These are phyloP conservation scores for Pseudomicrostroma phylloplanum DNA, from an alignment of 1,284 basidiomycete species.

Conservation along the genomic window DNA sequence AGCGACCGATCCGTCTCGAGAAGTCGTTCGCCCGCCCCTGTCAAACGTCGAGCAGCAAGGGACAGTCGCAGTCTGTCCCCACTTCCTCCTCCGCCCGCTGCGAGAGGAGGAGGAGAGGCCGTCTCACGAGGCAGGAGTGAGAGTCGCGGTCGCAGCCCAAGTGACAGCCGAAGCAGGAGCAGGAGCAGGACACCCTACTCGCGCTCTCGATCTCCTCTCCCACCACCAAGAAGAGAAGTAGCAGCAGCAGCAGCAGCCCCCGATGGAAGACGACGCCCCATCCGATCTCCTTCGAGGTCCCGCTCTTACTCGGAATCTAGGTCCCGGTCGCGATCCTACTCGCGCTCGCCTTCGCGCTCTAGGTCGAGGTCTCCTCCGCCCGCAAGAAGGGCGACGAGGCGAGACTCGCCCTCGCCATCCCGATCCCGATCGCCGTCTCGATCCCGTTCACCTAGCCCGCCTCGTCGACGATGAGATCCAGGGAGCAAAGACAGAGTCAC, in stretches of 20 bases:
- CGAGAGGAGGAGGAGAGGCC: no score
- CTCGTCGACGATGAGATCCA: no score
- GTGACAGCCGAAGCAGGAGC: conserved; percentile 9
- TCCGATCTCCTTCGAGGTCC: background rate
- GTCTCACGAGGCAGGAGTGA: no score
- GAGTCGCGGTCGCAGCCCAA: conserved; percentile 12
- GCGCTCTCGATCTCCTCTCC: conserved; percentile 3
- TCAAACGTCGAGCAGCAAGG: conserved; percentile 17
- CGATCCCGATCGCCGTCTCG: no score
- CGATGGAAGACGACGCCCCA: background rate
- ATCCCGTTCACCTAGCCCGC: no score
- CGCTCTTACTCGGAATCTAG: background rate
- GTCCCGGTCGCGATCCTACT: conserved; percentile 11
- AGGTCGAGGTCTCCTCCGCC: background rate
- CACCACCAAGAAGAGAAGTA: background rate
- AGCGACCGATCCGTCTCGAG: background rate
- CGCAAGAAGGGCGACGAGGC: no score
- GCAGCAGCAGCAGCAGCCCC: conserved; percentile 8
- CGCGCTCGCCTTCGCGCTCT: conserved; percentile 9
- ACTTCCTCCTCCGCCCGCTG: no score
- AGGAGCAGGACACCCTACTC: conserved; percentile 6
- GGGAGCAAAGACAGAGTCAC: no score
- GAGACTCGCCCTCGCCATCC: no score
- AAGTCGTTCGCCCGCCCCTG: conserved; percentile 24
- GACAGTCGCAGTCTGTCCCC: conserved; percentile 16